phyloP scores from a whole-genome alignment of 23 red algal species.

The Chondrus crispus region DNA sequence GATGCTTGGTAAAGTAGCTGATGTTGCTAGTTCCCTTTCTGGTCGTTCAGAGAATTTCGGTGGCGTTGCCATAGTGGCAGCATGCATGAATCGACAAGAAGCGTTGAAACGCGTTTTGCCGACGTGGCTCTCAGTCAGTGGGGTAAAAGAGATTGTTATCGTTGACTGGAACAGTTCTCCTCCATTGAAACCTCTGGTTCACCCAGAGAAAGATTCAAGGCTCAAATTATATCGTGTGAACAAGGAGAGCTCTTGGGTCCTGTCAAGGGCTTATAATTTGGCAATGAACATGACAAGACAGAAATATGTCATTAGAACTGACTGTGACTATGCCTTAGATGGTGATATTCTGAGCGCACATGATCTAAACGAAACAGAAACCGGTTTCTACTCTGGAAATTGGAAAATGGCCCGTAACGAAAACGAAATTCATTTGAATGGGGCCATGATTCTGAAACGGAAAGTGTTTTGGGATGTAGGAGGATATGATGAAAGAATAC shows the following conservation, averaged over 20 bases:
- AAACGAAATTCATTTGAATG: constrained; percentile 86
- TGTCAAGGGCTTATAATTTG: constrained; percentile 80
- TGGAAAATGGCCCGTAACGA: constrained; percentile 70
- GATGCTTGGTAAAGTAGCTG: not conserved
- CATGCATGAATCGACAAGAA: constrained; percentile 71
- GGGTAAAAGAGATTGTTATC: constrained; percentile 72
- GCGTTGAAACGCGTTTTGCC: constrained; percentile 53
- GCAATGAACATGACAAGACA: constrained; percentile 15
- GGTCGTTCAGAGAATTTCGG: not conserved
- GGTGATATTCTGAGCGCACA: constrained; percentile 45
- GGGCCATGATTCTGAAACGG: constrained; percentile 55
- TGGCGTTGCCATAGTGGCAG: constrained; percentile 62
- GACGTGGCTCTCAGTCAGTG: constrained; percentile 56
- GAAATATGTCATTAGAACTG: constrained; percentile 62
- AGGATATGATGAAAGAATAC: constrained; percentile 86
- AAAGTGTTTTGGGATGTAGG: constrained; percentile 61
- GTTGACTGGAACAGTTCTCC: constrained; percentile 80
- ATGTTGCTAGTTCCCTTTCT: not conserved
- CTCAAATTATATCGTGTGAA: constrained; percentile 62
- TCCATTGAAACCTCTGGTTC: constrained; percentile 23
- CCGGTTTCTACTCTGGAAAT: constrained; percentile 71
- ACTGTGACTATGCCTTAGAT: constrained; percentile 75
- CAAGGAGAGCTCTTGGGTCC: constrained; percentile 49
- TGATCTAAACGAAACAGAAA: constrained; percentile 10
- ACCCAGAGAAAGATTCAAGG: constrained; percentile 34